Evolutionary conservation across 805 yeast species (phyloP), one percentile per base, ranked within the genome.

Genomic region (Blastobotrys americana): DNA sequence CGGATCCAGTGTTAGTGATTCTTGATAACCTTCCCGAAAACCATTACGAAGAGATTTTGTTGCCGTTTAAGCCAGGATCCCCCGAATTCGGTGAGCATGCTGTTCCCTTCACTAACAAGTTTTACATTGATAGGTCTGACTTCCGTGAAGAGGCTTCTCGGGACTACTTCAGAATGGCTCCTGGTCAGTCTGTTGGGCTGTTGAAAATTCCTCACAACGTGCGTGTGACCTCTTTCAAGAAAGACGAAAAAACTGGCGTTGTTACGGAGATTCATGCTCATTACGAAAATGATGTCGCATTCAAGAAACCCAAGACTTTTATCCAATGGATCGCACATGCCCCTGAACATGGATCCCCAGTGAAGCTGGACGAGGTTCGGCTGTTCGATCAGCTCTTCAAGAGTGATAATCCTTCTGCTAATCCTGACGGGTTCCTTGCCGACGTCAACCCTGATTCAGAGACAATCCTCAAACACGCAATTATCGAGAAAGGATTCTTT

Each of bases 241-340:
- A 71, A 56, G 81, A 82, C 55, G 71, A 65, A 36, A 54, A 63
- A 0, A n/a, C n/a, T n/a, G 96, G 95, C 17, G 70, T 76, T 39
- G 77, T 89, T 43, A 69, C 70, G 17, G 78, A 76, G 65, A 77
- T 93, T 46, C 80, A 82, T 55, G 96, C 84, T 41, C 76, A 81
- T 56, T 93, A 90, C 60, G 84, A 88, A 60, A 78, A 77, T 51
- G 85, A 77, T 44, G 64, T 70, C 17, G 69, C 67, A 45, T 70
- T 70, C 52, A 76, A 72, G 64, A 87, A 85, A 61, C 98, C 98
- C 60, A 93, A 90, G 77, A 89, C 98, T 6, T 93, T 73, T 62
- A 88, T 93, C 59, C 98, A 93, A 69, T 93, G 98, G 98, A 80
- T 93, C 42, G 95, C 96, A 42, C 78, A 78, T 50, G 70, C 80